Evolutionary conservation across 2,329 filamentous ascomycete genomes (phyloP), one percentile per base, ranked within the genome.

Genomic region (Camillea tinctor): DNA sequence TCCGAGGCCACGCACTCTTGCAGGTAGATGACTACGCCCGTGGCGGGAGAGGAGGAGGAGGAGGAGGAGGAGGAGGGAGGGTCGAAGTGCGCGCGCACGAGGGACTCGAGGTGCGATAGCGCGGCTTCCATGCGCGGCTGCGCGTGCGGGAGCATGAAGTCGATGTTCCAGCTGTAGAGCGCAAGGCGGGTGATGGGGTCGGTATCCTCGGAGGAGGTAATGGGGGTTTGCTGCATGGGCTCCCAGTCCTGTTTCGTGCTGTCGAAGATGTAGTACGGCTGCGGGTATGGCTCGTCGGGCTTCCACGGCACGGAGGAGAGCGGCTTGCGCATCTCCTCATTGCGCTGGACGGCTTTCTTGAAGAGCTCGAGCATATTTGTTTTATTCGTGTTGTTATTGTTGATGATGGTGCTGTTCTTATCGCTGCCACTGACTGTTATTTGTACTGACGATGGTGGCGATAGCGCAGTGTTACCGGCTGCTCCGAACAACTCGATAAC

Each of bases 1-100:
- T 84, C 81, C 1, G 74, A 71, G 1, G 65, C 57, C 11, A 76
- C 63, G 74, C 82, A 83, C 64, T 85, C 83, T 60, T 84, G 81
- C 1, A 85, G 70, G 67, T 78, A 80, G 56, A 85, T 74, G 3
- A 83, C 70, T 0, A 71, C 64, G 1, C 79, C 72, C 0, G 71
- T 71, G 0, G 56, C 24, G 0, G 59, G 15, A 1, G 60, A 59
- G 0, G 64, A 22, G 7, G 54, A 54, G 24, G 24, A 26, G 4
- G 24, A 26, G 24, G 24, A 8, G 4, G 24, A 26, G 24, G 24
- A 26, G 7, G 26, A 9, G 26, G 26, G 26, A 2, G 26, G 3
- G 26, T 30, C 26, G 26, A 30, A 30, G 26, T 30, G 26, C 1
- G n/a, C 1, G 11, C 30, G 49, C 9, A 67, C 48, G 11, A 66